These are phyloP conservation scores for Agroathelia rolfsii DNA, from an alignment of 1,284 basidiomycete species.

Conservation along the genomic window DNA sequence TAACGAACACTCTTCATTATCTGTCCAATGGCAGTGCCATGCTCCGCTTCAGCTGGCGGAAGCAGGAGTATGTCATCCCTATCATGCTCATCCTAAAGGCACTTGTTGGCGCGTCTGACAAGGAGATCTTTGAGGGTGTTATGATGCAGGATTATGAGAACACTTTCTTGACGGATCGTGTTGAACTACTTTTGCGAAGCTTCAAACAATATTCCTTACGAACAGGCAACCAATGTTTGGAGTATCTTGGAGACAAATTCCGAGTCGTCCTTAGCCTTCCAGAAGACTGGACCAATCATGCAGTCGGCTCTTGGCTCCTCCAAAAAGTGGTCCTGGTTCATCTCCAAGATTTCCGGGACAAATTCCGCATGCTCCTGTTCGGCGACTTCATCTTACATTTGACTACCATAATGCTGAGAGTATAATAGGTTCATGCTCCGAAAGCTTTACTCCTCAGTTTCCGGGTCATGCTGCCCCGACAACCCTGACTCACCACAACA, in stretches of 20 bases:
- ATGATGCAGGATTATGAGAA: slow-evolving; percentile 97
- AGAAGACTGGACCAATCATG: slow-evolving; percentile 86
- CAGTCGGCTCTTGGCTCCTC: slow-evolving; percentile 79
- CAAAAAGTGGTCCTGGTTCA: slow-evolving; percentile 89
- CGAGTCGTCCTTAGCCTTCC: slow-evolving; percentile 86
- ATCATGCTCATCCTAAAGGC: slow-evolving; percentile 97
- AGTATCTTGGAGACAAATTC: slow-evolving; percentile 98
- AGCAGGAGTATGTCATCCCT: slow-evolving; percentile 98
- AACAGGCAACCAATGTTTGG: slow-evolving; percentile 89
- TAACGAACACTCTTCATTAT: slow-evolving; percentile 96
- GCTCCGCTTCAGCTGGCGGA: slow-evolving; percentile 93
- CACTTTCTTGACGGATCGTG: slow-evolving; percentile 95
- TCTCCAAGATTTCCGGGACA: slow-evolving; percentile 83
- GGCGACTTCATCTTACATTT: slow-evolving; percentile 19
- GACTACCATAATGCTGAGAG: slow-evolving; percentile 3
- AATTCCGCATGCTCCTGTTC: slow-evolving; percentile 93
- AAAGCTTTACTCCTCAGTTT: slow-evolving; percentile 91
- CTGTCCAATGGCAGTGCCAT: slow-evolving; percentile 94
- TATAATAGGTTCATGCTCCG: slow-evolving; percentile 92
- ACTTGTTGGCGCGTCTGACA: slow-evolving; percentile 89
- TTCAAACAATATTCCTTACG: slow-evolving; percentile 90
- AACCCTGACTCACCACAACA: slow-evolving; percentile 99
- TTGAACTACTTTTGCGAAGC: slow-evolving; percentile 93
- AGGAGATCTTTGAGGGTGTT: slow-evolving; percentile 96
- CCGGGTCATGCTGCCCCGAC: slow-evolving; percentile 85